These are phyloP conservation scores for Vishniacozyma victoriae DNA, from an alignment of 768 basidiomycete species.

Conservation along the genomic window DNA sequence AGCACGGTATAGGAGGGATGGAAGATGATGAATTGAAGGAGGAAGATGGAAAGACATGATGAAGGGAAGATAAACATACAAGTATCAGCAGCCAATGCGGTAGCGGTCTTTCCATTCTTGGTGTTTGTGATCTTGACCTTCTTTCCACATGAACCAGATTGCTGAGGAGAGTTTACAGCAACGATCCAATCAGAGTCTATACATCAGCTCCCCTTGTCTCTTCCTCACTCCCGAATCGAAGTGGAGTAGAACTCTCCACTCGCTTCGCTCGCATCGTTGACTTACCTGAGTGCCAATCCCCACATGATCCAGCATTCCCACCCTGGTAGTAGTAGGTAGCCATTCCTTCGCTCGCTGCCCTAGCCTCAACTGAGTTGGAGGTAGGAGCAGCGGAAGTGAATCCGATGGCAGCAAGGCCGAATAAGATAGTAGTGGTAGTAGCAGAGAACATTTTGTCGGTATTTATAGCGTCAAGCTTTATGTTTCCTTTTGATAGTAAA, in stretches of 20 bases:
- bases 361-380: conserved; percentile 14
- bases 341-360: conserved; percentile 39
- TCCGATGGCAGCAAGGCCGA: background rate
- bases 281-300: conserved; percentile 55
- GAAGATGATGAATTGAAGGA: too few relatives aligned
- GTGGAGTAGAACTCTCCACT: too few relatives aligned
- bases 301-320: conserved; percentile 75
- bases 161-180: conserved; percentile 32
- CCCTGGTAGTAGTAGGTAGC: conserved; percentile 63
- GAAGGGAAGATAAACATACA: too few relatives aligned
- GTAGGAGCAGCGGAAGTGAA: conserved; percentile 16
- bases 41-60: too few relatives aligned
- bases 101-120: conserved; percentile 32
- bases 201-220: too few relatives aligned
- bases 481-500: too few relatives aligned
- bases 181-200: conserved; percentile 28
- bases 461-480: too few relatives aligned
- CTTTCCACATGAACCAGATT: conserved; percentile 33
- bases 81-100: conserved; percentile 33
- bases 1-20: too few relatives aligned
- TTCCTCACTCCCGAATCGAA: too few relatives aligned
- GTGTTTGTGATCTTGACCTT: conserved; percentile 35
- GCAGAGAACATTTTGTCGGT: too few relatives aligned
- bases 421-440: too few relatives aligned
- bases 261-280: too few relatives aligned